Percentiles rank a stretch among this genome's conserved stretches.
phyloP scores from a whole-genome alignment of 768 basidiomycete genomes.

The Podaxis sp. region DNA sequence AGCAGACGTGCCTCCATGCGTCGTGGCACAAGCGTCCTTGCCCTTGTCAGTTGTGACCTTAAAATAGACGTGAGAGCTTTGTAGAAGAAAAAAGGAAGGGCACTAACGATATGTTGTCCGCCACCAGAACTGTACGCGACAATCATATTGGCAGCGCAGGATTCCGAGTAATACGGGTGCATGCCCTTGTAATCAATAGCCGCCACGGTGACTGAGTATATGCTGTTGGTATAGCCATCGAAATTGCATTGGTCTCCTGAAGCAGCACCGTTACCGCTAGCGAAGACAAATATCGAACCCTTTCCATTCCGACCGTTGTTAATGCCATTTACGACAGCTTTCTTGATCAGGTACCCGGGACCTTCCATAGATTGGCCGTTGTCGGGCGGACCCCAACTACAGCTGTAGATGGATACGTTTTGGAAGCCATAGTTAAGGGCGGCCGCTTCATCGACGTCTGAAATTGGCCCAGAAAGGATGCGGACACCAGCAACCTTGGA shows the following conservation, averaged over 20 bases:
- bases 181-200: conserved; percentile 91
- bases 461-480: conserved; percentile 92
- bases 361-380: conserved; percentile 94
- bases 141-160: conserved; percentile 97
- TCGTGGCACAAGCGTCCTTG: conserved; percentile 72
- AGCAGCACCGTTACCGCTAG: conserved; percentile 92
- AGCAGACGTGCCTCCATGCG: conserved; percentile 95
- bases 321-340: conserved; percentile 92
- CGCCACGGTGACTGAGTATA: conserved; percentile 95
- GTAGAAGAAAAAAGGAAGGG: conserved; percentile 6
- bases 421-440: conserved; percentile 94
- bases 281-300: conserved; percentile 95
- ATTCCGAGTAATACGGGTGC: conserved; percentile 95
- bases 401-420: conserved; percentile 90
- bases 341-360: conserved; percentile 86
- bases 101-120: conserved; percentile 87
- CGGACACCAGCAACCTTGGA: conserved; percentile 93
- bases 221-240: conserved; percentile 98
- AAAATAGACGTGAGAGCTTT: conserved; percentile 18
- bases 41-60: conserved; percentile 96
- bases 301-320: conserved; percentile 87
- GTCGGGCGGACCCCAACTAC: conserved; percentile 98
- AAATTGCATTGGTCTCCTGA: conserved; percentile 98
- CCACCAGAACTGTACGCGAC: conserved; percentile 96
- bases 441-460: conserved; percentile 94